Evolutionary conservation across 306 rosid genomes (phyloP).

Genomic region (Neltuma alba): DNA sequence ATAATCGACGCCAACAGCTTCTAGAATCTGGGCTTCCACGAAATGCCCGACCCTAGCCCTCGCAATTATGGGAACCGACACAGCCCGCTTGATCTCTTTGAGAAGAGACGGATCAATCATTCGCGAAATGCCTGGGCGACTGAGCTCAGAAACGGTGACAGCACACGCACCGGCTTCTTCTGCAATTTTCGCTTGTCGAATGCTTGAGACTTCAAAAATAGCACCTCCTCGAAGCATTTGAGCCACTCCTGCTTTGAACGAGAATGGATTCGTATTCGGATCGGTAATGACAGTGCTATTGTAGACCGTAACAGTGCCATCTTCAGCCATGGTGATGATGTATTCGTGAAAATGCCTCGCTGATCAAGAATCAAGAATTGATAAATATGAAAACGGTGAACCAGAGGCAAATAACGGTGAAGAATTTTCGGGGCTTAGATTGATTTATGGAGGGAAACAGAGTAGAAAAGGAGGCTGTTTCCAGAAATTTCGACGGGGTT

Average conservation of each 20-base stretch:
- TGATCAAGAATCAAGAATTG: neutral
- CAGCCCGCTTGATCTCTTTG: slow-evolving; percentile 54
- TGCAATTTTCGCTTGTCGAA: slow-evolving; percentile 70
- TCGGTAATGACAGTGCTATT: slow-evolving; percentile 50
- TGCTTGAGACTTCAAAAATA: slow-evolving; percentile 54
- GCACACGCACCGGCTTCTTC: slow-evolving; percentile 77
- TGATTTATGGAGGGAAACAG: neutral
- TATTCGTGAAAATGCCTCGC: slow-evolving; percentile 41
- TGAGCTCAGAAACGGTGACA: slow-evolving; percentile 46
- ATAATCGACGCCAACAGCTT: slow-evolving; percentile 64
- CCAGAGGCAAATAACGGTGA: neutral
- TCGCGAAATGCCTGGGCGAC: slow-evolving; percentile 40
- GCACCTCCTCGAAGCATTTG: slow-evolving; percentile 70
- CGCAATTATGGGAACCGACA: slow-evolving; percentile 63
- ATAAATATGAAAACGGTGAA: no score
- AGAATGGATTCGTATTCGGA: slow-evolving; percentile 27
- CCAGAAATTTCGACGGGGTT: neutral
- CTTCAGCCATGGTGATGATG: slow-evolving; percentile 51
- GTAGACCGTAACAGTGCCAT: slow-evolving; percentile 53
- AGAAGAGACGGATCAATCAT: slow-evolving; percentile 66
- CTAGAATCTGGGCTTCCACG: slow-evolving; percentile 82
- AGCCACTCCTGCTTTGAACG: slow-evolving; percentile 48
- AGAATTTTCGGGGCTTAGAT: no score
- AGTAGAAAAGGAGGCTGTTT: neutral
- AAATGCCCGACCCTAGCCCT: slow-evolving; percentile 75